These are phyloP conservation scores for Heterobasidion occidentale DNA, from an alignment of 1,284 basidiomycete genomes.

Conservation along the genomic window DNA sequence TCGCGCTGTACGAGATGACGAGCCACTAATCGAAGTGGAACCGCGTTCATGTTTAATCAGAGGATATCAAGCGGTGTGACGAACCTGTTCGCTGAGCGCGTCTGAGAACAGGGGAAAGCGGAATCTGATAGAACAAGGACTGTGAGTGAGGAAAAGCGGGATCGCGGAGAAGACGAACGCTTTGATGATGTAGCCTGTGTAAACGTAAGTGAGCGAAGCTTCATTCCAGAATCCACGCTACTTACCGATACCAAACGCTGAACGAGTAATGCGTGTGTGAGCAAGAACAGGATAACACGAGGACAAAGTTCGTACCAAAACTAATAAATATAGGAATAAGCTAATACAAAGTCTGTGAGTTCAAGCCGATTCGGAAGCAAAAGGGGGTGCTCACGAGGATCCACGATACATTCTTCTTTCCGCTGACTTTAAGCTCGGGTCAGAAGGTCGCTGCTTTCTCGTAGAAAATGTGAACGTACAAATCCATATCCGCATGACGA, in stretches of 20 bases:
- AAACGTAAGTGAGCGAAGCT: neutral
- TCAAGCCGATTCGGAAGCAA: too few relatives aligned
- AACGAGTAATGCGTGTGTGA: neutral
- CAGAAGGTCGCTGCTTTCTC: neutral
- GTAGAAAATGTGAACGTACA: neutral
- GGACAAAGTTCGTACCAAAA: neutral
- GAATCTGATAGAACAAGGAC: neutral
- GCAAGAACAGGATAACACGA: neutral
- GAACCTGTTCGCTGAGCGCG: neutral
- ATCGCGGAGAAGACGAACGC: neutral
- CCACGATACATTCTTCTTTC: neutral
- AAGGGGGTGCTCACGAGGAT: neutral
- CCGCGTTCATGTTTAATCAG: neutral
- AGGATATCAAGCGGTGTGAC: neutral
- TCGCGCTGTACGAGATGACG: neutral
- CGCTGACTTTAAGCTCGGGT: neutral
- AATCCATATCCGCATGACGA: neutral
- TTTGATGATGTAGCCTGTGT: neutral
- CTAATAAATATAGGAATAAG: neutral
- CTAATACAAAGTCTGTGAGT: neutral
- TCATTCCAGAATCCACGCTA: neutral
- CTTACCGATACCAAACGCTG: neutral
- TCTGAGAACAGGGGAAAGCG: neutral
- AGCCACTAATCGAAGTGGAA: neutral
- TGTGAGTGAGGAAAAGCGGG: neutral